Conservation (phyloP, 352 stramenopile genomes). For the Ochromonadaceae sp. region DNA sequence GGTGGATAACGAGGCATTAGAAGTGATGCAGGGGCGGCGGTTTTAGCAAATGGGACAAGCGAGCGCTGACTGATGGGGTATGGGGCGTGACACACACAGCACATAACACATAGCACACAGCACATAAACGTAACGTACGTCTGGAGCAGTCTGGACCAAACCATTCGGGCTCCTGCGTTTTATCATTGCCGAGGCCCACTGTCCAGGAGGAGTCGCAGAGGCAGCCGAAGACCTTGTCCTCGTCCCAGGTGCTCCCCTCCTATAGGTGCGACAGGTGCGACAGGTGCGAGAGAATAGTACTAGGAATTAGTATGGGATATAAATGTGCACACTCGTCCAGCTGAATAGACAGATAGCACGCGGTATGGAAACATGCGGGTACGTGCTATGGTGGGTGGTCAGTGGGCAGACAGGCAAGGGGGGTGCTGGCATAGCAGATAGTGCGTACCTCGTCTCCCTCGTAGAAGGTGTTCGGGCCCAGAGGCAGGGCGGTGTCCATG, state of each 20-base stretch:
- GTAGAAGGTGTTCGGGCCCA: constrained; percentile 52
- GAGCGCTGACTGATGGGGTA: background rate
- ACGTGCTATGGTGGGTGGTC: too few species aligned
- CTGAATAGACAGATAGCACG: too few species aligned
- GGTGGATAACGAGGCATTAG: background rate
- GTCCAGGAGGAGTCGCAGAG: constrained; percentile 42
- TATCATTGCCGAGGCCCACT: constrained; percentile 42
- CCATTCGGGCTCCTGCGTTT: constrained; percentile 61
- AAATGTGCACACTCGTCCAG: too few species aligned
- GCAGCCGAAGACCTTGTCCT: constrained; percentile 67
- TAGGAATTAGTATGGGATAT: too few species aligned
- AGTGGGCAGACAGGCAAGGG: too few species aligned
- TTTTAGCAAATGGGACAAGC: background rate
- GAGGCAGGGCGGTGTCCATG: constrained; percentile 42
- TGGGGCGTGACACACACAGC: too few species aligned
- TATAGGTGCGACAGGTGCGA: too few species aligned
- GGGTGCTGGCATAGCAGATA: too few species aligned
- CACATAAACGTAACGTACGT: constrained; percentile 30
- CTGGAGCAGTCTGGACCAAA: constrained; percentile 66
- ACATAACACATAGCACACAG: too few species aligned
- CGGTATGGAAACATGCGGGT: too few species aligned
- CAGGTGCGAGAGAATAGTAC: too few species aligned
- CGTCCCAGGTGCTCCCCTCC: constrained; percentile 60
- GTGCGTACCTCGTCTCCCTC: constrained; percentile 11
- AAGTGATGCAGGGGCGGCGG: background rate